Evolutionary conservation across 768 basidiomycete genomes (phyloP).

Genomic region (Boletus edulis): DNA sequence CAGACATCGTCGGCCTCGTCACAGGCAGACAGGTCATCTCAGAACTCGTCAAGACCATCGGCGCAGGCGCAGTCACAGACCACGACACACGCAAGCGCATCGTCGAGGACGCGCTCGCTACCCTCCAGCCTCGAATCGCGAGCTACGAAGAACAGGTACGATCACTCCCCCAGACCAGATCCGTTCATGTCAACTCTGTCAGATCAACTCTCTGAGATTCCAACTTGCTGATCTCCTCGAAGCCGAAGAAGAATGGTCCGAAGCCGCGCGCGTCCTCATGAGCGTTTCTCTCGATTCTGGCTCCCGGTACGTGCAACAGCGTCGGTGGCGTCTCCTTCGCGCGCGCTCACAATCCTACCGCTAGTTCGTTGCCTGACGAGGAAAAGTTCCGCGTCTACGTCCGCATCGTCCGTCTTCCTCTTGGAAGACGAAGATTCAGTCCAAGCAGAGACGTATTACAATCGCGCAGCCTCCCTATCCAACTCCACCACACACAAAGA

Average conservation of each 20-base stretch:
- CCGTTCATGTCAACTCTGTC: conserved; percentile 1
- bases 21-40: conserved; percentile 86
- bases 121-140: conserved; percentile 75
- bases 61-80: conserved; percentile 52
- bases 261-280: conserved; percentile 89
- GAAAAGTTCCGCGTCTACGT: conserved; percentile 91
- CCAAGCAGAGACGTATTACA: conserved; percentile 97
- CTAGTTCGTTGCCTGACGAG: conserved; percentile 66
- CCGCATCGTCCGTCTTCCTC: conserved; percentile 90
- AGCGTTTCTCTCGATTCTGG: conserved; percentile 89
- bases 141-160: conserved; percentile 94
- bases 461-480: conserved; percentile 88
- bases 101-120: conserved; percentile 69
- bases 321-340: not conserved
- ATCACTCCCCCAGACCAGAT: conserved; percentile 17
- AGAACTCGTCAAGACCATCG: conserved; percentile 73
- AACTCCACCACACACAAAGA: conserved; percentile 78
- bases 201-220: conserved; percentile 84
- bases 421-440: conserved; percentile 97
- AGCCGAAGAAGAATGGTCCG: conserved; percentile 89
- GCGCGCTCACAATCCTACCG: not conserved
- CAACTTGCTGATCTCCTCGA: conserved; percentile 92
- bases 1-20: conserved; percentile 79
- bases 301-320: conserved; percentile 56
- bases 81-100: conserved; percentile 64